A percentile compares a stretch with the other conserved stretches of the same genome.
phyloP scores from a whole-genome alignment of 768 basidiomycete genomes.

The Omphalotus guepiniiformis region DNA sequence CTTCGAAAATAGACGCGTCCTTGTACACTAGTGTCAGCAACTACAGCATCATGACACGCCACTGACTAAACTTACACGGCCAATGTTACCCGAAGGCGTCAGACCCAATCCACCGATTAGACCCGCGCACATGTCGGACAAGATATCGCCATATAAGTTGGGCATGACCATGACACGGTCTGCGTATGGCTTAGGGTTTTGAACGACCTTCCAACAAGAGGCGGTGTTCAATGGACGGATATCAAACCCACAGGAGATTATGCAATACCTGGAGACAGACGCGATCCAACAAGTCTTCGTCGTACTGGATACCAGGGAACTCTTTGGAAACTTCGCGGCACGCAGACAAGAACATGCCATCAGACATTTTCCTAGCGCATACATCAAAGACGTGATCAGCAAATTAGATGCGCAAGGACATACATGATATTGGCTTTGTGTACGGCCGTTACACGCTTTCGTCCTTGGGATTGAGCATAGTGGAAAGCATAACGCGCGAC shows the following conservation, averaged over 20 bases:
- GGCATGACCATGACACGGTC: conserved; percentile 99
- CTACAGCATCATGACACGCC: background rate
- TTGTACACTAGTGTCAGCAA: conserved; percentile 27
- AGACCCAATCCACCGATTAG: conserved; percentile 96
- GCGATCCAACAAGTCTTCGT: conserved; percentile 95
- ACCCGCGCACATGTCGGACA: conserved; percentile 98
- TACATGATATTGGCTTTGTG: conserved; percentile 99
- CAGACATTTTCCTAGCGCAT: conserved; percentile 91
- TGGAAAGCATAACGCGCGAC: conserved; percentile 98
- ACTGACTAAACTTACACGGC: conserved; percentile 53
- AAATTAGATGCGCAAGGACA: conserved; percentile 20
- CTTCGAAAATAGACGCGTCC: conserved; percentile 99
- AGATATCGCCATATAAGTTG: conserved; percentile 92
- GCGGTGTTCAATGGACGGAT: background rate
- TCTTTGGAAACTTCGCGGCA: conserved; percentile 96
- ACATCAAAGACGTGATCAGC: conserved; percentile 6
- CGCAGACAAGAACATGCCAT: conserved; percentile 98
- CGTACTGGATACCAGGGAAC: conserved; percentile 89
- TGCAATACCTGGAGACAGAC: conserved; percentile 81
- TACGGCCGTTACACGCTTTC: conserved; percentile 94
- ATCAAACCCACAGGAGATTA: background rate
- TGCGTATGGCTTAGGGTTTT: conserved; percentile 89
- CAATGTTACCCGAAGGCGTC: conserved; percentile 97
- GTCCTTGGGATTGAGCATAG: conserved; percentile 84
- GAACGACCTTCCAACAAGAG: conserved; percentile 79